Percentiles rank a stretch among this genome's conserved stretches.
These are phyloP conservation scores for Hydrangea macrophylla DNA, from an alignment of 148 eudicot genomes.

Conservation along the genomic window DNA sequence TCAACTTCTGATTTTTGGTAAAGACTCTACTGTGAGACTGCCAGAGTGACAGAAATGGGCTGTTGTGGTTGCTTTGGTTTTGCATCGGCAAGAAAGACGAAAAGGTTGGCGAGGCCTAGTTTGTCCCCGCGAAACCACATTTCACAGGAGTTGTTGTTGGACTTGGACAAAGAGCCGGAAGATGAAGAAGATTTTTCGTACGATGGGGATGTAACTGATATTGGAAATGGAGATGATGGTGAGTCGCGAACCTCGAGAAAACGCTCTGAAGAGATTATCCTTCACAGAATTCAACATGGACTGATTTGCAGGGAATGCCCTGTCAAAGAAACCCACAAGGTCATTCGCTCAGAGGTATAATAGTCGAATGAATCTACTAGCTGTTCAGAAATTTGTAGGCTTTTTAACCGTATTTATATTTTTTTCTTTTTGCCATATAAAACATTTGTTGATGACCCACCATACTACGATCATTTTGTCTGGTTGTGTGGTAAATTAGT, in stretches of 20 bases:
- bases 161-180: conserved; percentile 45
- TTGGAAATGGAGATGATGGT: conserved; percentile 52
- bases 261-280: conserved; percentile 75
- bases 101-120: conserved; percentile 34
- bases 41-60: conserved; percentile 67
- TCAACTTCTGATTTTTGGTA: conserved; percentile 22
- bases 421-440: not conserved
- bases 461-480: not conserved
- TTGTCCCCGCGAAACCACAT: conserved; percentile 27
- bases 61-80: conserved; percentile 97
- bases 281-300: conserved; percentile 54
- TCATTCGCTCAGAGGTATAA: conserved; percentile 87
- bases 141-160: conserved; percentile 60
- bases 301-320: conserved; percentile 74
- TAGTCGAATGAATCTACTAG: not conserved
- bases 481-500: not conserved
- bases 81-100: conserved; percentile 48
- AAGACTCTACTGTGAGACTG: conserved; percentile 34
- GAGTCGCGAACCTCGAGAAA: conserved; percentile 50
- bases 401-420: not conserved
- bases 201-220: conserved; percentile 49
- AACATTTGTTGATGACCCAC: not conserved
- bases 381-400: not conserved
- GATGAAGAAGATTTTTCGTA: conserved; percentile 42
- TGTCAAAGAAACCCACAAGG: conserved; percentile 72